Percentiles rank a stretch among this genome's conserved stretches.
Evolutionary conservation across 495 filamentous ascomycete genomes (phyloP).

Genomic region (Penicillium atrosanguineum): DNA sequence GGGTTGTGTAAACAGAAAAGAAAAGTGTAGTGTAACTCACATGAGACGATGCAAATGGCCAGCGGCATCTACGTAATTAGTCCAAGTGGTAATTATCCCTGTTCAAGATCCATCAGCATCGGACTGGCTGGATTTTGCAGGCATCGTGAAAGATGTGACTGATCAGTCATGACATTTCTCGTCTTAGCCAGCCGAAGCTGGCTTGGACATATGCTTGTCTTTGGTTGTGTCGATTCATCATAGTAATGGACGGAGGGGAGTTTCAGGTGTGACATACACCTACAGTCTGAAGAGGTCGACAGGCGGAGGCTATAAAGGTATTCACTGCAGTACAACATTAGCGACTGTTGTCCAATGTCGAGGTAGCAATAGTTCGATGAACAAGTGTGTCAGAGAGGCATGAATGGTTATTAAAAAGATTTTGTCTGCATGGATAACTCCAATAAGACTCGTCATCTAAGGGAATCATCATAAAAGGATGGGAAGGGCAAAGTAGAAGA

Average conservation of each 20-base stretch:
- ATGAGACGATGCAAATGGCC: conserved; percentile 1
- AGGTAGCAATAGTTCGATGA: conserved; percentile 9
- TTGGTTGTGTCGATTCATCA: conserved; percentile 54
- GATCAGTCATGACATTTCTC: conserved; percentile 52
- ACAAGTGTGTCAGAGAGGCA: conserved; percentile 48
- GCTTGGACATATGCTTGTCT: conserved; percentile 65
- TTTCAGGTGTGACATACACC: conserved; percentile 33
- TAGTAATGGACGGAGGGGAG: conserved; percentile 15
- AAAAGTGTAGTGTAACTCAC: conserved; percentile 23
- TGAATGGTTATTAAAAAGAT: conserved; percentile 56
- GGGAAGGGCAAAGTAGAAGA: conserved; percentile 8
- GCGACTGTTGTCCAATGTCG: conserved; percentile 17
- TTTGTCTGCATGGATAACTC: conserved; percentile 60
- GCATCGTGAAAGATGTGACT: conserved; percentile 17
- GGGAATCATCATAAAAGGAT: conserved; percentile 45
- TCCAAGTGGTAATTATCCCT: conserved; percentile 1
- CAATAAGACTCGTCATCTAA: conserved; percentile 65
- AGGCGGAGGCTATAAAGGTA: neutral
- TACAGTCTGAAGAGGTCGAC: conserved; percentile 7
- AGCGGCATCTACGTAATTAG: conserved; percentile 7
- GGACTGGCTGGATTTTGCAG: conserved; percentile 19
- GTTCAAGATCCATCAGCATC: conserved; percentile 30
- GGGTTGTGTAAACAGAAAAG: conserved; percentile 2
- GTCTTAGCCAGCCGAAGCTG: conserved; percentile 44
- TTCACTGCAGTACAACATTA: conserved; percentile 23